phyloP scores from a whole-genome alignment of 306 rosid species.

The Dalbergia oliveri region DNA sequence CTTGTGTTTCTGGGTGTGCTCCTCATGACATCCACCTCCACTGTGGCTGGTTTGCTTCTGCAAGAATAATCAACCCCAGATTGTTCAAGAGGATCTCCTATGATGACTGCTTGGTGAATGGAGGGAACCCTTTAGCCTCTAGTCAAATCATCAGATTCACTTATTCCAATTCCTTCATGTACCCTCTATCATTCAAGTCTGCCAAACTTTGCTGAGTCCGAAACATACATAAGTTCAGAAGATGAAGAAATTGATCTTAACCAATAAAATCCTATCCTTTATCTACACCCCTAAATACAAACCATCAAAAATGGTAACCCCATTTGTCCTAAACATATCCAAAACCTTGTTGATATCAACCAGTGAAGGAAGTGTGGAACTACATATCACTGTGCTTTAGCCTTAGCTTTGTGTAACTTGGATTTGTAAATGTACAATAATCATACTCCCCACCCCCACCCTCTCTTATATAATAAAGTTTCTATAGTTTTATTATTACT shows the following conservation, averaged over 20 bases:
- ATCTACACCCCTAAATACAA: too few species aligned
- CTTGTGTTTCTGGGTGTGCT: conserved; percentile 70
- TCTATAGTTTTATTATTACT: neutral
- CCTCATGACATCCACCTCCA: conserved; percentile 65
- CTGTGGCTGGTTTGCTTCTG: conserved; percentile 87
- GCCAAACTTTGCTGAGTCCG: conserved; percentile 65
- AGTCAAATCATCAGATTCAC: conserved; percentile 65
- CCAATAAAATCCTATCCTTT: too few species aligned
- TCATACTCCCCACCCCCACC: neutral
- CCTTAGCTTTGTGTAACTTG: neutral
- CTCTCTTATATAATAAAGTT: neutral
- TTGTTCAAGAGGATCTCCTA: conserved; percentile 68
- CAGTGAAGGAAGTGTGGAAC: neutral
- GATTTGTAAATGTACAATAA: conserved; percentile 4
- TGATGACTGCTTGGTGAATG: conserved; percentile 78
- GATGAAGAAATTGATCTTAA: too few species aligned
- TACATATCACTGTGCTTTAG: neutral
- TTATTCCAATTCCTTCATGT: conserved; percentile 71
- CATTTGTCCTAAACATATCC: neutral
- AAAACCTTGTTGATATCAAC: conserved; percentile 32
- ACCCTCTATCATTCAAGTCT: conserved; percentile 65
- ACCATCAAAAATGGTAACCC: neutral
- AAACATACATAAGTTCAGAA: neutral
- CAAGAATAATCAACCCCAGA: conserved; percentile 61
- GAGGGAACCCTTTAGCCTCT: conserved; percentile 60